A percentile compares a stretch with the other conserved stretches of the same genome.
phyloP scores from a whole-genome alignment of 352 stramenopile species.

The Phytopythium sindhum region DNA sequence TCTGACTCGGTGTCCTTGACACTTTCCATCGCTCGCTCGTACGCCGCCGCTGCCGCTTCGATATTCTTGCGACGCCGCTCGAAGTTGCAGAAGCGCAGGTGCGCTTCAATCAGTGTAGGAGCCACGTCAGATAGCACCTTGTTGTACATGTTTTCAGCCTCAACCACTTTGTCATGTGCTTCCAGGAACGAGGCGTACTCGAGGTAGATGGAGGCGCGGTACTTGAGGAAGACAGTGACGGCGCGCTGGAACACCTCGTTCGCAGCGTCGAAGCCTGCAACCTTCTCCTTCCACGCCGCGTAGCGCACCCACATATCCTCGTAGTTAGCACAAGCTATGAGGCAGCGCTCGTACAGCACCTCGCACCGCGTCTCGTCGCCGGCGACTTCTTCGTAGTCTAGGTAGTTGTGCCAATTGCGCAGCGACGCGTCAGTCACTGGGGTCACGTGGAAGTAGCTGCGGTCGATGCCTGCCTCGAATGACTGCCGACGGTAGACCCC shows the following conservation, averaged over 20 bases:
- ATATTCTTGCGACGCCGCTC: conserved; percentile 53
- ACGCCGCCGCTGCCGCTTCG: conserved; percentile 48
- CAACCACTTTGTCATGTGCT: conserved; percentile 43
- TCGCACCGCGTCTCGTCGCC: conserved; percentile 49
- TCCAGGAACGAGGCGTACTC: conserved; percentile 76
- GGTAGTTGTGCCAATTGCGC: conserved; percentile 76
- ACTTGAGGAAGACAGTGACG: conserved; percentile 68
- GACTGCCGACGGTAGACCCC: conserved; percentile 55
- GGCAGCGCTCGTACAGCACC: conserved; percentile 70
- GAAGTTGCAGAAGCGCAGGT: conserved; percentile 68
- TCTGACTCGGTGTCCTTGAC: conserved; percentile 30
- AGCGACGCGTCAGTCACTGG: conserved; percentile 59
- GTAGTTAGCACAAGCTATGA: conserved; percentile 84
- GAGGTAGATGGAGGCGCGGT: conserved; percentile 65
- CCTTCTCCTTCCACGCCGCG: conserved; percentile 54
- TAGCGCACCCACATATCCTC: conserved; percentile 80
- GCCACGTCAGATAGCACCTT: conserved; percentile 54
- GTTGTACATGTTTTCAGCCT: conserved; percentile 48
- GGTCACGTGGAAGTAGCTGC: conserved; percentile 82
- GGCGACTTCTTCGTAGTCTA: conserved; percentile 73
- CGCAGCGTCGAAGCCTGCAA: conserved; percentile 53
- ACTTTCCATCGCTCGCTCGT: conserved; percentile 45
- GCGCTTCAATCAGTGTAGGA: conserved; percentile 60
- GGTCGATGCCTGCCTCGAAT: conserved; percentile 77
- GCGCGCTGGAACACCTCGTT: conserved; percentile 64